A percentile compares a stretch with the other conserved stretches of the same genome.
Evolutionary conservation across 139 green algal genomes (phyloP).

Genomic region (Monoraphidium neglectum): DNA sequence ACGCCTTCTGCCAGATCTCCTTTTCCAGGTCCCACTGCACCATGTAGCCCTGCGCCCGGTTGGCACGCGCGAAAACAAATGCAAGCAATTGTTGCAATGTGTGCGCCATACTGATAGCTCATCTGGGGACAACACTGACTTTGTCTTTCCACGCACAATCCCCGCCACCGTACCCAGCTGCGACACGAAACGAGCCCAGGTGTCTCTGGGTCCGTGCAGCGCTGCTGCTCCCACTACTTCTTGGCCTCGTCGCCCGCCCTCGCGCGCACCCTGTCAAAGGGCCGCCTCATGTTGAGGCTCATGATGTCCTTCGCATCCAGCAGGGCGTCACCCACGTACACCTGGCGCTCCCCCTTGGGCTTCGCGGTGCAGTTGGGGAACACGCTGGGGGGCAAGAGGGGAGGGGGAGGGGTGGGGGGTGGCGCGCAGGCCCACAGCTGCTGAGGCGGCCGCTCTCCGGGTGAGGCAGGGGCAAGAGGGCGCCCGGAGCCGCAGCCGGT

Average conservation of each 20-base stretch:
- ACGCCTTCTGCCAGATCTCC: conserved; percentile 72
- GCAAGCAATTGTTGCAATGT: neutral
- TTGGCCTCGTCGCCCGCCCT: too few species aligned
- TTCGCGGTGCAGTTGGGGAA: conserved; percentile 84
- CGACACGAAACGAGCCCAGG: too few species aligned
- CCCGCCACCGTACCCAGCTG: too few species aligned
- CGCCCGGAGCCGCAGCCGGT: too few species aligned
- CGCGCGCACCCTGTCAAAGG: conserved; percentile 65
- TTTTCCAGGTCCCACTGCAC: conserved; percentile 82
- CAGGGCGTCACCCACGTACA: conserved; percentile 67
- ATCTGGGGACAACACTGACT: too few species aligned
- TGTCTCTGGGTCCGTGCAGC: too few species aligned
- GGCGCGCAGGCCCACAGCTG: neutral
- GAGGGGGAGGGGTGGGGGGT: neutral
- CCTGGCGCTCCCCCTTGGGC: conserved; percentile 66
- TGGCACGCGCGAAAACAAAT: neutral
- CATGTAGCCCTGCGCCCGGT: conserved; percentile 68
- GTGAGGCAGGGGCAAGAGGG: too few species aligned
- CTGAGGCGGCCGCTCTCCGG: neutral
- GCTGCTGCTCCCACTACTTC: neutral
- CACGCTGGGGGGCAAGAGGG: conserved; percentile 56
- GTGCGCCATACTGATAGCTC: too few species aligned
- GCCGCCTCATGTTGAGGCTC: conserved; percentile 64
- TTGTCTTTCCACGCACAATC: too few species aligned
- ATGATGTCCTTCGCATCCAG: conserved; percentile 67